Evolutionary conservation across 169 alveolate genomes (phyloP).

Genomic region (Plasmodium adleri): DNA sequence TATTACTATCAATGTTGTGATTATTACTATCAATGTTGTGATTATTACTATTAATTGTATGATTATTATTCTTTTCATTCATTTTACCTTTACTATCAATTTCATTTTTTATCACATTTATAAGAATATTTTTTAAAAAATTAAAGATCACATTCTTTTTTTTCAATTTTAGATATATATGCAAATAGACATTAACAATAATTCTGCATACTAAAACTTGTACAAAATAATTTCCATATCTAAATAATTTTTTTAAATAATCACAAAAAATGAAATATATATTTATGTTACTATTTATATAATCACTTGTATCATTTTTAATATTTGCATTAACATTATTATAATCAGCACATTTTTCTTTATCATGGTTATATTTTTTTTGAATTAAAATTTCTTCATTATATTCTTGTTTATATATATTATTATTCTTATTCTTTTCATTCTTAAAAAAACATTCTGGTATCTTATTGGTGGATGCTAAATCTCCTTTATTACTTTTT

Average conservation of each 20-base stretch:
- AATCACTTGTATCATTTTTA: not conserved
- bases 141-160: constrained; percentile 46
- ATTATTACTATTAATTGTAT: too few relatives aligned
- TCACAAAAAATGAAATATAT: constrained; percentile 50
- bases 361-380: constrained; percentile 1
- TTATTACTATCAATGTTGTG: too few relatives aligned
- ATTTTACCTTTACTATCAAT: not conserved
- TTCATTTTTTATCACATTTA: constrained; percentile 23
- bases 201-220: constrained; percentile 68
- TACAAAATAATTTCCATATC: constrained; percentile 58
- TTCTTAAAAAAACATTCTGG: not conserved
- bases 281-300: constrained; percentile 23
- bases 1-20: too few relatives aligned
- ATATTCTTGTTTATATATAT: not conserved
- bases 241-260: constrained; percentile 54
- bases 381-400: not conserved
- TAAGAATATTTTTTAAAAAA: constrained; percentile 53
- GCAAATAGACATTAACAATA: constrained; percentile 61
- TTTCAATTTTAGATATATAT: constrained; percentile 71
- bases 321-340: not conserved
- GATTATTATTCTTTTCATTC: too few relatives aligned
- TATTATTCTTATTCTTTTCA: not conserved
- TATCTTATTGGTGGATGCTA: constrained; percentile 6
- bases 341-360: not conserved
- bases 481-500: constrained; percentile 31